These are phyloP conservation scores for Curvularia hawaiiensis DNA, from an alignment of 2,329 filamentous ascomycete species.

Conservation along the genomic window DNA sequence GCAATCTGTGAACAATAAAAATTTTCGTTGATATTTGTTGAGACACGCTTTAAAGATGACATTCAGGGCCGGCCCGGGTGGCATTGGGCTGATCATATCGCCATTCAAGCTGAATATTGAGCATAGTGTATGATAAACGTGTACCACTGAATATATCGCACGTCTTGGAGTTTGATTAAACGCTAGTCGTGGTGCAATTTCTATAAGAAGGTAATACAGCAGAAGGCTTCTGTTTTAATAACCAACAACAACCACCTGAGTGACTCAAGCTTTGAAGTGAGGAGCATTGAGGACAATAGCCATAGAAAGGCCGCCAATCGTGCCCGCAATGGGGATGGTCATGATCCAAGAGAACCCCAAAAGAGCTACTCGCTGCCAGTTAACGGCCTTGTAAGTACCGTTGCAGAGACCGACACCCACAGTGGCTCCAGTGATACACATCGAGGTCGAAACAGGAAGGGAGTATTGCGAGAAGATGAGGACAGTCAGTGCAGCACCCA, in stretches of 20 bases:
- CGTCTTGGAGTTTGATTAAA: too few species aligned
- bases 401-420: slow-evolving; percentile 81
- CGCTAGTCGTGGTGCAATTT: background rate
- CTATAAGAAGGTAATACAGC: background rate
- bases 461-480: slow-evolving; percentile 76
- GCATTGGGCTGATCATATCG: too few species aligned
- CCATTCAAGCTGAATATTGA: too few species aligned
- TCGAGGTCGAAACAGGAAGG: slow-evolving; percentile 70
- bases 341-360: slow-evolving; percentile 70
- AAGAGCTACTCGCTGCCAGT: slow-evolving; percentile 72
- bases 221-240: background rate
- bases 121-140: too few species aligned
- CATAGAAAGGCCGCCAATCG: slow-evolving; percentile 55
- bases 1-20: too few species aligned
- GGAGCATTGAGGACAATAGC: slow-evolving; percentile 63
- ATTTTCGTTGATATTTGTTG: too few species aligned
- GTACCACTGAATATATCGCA: too few species aligned
- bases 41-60: too few species aligned
- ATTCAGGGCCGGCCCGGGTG: too few species aligned
- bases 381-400: slow-evolving; percentile 72
- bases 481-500: slow-evolving; percentile 78
- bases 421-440: slow-evolving; percentile 80
- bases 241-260: background rate
- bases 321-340: slow-evolving; percentile 66
- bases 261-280: slow-evolving; percentile 47